phyloP scores from a whole-genome alignment of 2,329 filamentous ascomycete genomes.

The Periconia macrospinosa region DNA sequence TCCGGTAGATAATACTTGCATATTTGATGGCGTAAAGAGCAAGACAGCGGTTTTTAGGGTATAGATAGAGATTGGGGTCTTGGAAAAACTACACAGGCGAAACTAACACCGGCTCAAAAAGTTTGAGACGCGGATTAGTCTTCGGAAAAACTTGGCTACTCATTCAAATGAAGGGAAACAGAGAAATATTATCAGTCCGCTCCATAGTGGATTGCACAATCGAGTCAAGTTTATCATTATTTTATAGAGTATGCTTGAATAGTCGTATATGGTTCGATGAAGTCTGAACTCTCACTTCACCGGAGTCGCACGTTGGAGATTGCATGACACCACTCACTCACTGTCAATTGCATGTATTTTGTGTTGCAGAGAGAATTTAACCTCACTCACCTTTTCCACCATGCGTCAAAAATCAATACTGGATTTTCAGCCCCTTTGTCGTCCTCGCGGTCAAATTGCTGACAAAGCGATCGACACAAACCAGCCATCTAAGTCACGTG shows the following conservation, averaged over 20 bases:
- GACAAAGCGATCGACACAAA: slow-evolving; percentile 7
- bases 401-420: slow-evolving; percentile 4
- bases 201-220: no score
- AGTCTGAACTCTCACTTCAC: no score
- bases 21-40: slow-evolving; percentile 64
- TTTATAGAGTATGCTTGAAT: no score
- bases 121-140: no score
- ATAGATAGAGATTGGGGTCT: slow-evolving; percentile 7
- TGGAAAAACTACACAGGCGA: background rate
- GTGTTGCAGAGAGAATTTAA: background rate
- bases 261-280: no score
- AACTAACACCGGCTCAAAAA: no score
- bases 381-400: background rate
- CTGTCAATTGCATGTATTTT: background rate
- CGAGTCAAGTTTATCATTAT: no score
- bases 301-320: no score
- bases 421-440: background rate
- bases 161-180: no score
- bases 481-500: slow-evolving; percentile 3
- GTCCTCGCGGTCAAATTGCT: background rate
- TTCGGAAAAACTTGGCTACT: no score
- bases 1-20: slow-evolving; percentile 64
- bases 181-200: no score
- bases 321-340: background rate
- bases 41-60: slow-evolving; percentile 56